These are phyloP conservation scores for Sporothrix schenckii DNA, from an alignment of 2,329 filamentous ascomycete genomes.

Conservation along the genomic window DNA sequence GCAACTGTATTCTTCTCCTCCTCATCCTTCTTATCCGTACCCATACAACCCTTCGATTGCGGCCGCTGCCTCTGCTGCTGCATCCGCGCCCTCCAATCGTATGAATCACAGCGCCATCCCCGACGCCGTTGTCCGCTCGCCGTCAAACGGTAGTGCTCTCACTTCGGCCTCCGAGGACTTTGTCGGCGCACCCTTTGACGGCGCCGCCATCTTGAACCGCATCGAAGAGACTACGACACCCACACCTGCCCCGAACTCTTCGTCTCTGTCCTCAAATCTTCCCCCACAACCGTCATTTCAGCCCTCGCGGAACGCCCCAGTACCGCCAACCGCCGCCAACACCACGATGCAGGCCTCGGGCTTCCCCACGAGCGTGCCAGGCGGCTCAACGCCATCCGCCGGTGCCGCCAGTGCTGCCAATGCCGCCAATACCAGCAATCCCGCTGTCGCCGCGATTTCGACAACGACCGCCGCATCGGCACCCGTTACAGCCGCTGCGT, in stretches of 20 bases:
- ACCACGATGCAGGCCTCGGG: conserved; percentile 67
- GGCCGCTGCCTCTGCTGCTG: conserved; percentile 31
- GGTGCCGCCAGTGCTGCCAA: no score
- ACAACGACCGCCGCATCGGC: conserved; percentile 29
- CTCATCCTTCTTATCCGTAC: conserved; percentile 29
- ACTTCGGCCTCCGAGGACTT: conserved; percentile 60
- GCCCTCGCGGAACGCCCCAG: conserved; percentile 49
- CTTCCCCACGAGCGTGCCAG: conserved; percentile 50
- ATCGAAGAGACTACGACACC: conserved; percentile 57
- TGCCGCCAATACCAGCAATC: conserved; percentile 34
- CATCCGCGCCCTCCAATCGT: conserved; percentile 30
- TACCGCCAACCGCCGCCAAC: conserved; percentile 54
- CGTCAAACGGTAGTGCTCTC: conserved; percentile 45
- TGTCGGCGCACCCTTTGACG: conserved; percentile 68
- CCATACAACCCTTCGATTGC: conserved; percentile 22
- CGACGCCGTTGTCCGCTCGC: conserved; percentile 40
- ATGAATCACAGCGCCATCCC: conserved; percentile 35
- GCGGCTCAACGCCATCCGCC: background rate
- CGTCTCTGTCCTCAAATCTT: conserved; percentile 29
- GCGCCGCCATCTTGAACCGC: conserved; percentile 62
- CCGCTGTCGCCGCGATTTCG: conserved; percentile 22
- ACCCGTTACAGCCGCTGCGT: conserved; percentile 32
- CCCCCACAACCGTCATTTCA: conserved; percentile 37
- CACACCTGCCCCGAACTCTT: conserved; percentile 39
- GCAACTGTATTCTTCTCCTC: conserved; percentile 3